Evolutionary conservation across 2,329 filamentous ascomycete genomes (phyloP), one percentile per base, ranked within the genome.

Genomic region (Phyllosticta citribraziliensis): DNA sequence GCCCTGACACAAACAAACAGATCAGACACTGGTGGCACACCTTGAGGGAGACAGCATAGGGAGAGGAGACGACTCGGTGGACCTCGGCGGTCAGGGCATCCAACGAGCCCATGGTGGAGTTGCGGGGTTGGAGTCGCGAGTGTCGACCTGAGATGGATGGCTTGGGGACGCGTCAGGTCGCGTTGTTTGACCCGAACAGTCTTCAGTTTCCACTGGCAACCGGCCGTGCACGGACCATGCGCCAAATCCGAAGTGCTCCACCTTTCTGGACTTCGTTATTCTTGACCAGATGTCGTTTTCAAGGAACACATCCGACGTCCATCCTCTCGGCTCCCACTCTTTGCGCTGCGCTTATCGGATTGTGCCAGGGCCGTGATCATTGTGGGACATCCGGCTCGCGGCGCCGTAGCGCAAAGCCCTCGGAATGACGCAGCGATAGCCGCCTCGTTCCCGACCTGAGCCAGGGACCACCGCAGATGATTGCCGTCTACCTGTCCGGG

Each of bases 141-240:
- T 40, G 12, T 52, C 47, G 25, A 55, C 57, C 66, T 68, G 53
- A 70, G 40, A 50, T 25, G 10, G n/a, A 1, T 27, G 8, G 82
- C 78, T 30, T 30, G 27, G 27, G 6, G 91, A 96, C 71, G 80
- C 91, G 52, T 92, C 89, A 64, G 9, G 40, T 47, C 40, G 40
- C 40, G 40, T 47, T 47, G 40, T 47, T 47, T 17, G 40, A n/a
- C n/a, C 14, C 40, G 14, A n/a, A 17, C 40, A 17, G n/a, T 5
- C 6, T n/a, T 22, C 22, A 47, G 40, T 47, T 47, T 47, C 35
- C 40, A n/a, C 40, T n/a, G 17, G 40, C 40, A 47, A 47, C 40
- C 40, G 14, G 8, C 14, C 1, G 8, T 5, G 40, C 40, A 47
- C 40, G 40, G 40, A 47, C 40, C 40, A n/a, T n/a, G 14, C n/a